These are phyloP conservation scores for Botrytis squamosa DNA, from an alignment of 2,329 filamentous ascomycete species.

Conservation along the genomic window DNA sequence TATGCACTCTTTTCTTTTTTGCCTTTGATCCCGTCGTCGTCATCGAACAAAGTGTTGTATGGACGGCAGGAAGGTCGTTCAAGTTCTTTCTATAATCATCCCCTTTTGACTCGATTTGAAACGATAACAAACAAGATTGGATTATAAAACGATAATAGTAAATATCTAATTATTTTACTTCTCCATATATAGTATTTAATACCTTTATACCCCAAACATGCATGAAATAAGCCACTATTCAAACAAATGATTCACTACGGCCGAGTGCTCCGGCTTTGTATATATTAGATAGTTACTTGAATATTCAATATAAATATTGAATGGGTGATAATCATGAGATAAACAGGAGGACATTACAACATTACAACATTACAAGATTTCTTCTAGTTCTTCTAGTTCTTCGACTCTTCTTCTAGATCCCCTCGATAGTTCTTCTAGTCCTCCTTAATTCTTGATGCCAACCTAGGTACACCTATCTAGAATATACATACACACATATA, in stretches of 20 bases:
- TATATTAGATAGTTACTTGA: no score
- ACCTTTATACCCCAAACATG: background rate
- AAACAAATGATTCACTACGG: no score
- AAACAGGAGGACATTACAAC: no score
- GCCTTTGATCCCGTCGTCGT: background rate
- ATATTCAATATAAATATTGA: background rate
- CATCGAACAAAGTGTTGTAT: background rate
- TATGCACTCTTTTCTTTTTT: background rate
- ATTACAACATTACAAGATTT: background rate
- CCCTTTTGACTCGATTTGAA: background rate
- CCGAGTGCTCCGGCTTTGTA: background rate
- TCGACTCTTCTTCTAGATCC: background rate
- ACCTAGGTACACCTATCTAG: no score
- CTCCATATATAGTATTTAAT: background rate
- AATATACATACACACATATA: no score
- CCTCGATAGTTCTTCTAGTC: background rate
- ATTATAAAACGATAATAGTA: background rate
- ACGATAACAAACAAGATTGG: background rate
- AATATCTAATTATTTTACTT: background rate
- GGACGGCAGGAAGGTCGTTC: background rate
- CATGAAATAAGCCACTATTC: background rate
- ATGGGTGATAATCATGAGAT: background rate
- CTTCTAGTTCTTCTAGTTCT: background rate
- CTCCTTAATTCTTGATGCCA: background rate
- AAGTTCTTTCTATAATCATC: fast-evolving